phyloP scores from a whole-genome alignment of 306 rosid species.

The Castanea crenata region DNA sequence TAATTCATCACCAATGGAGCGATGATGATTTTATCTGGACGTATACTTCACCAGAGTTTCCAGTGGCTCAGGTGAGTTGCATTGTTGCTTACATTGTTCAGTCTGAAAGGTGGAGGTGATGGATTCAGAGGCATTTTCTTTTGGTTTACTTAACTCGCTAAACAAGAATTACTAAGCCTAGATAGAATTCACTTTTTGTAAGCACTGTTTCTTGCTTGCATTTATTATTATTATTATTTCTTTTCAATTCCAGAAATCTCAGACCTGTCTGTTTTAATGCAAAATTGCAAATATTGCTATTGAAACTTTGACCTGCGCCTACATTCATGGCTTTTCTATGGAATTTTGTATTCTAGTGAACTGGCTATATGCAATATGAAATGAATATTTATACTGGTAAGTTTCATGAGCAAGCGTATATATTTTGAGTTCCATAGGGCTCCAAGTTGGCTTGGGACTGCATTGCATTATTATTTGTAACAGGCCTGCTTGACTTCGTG shows the following conservation, averaged over 20 bases:
- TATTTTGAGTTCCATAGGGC: not conserved
- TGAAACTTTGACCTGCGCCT: not conserved
- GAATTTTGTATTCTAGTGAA: not conserved
- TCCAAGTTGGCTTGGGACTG: not conserved
- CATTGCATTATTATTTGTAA: not conserved
- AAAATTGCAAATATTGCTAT: not conserved
- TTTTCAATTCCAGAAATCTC: not conserved
- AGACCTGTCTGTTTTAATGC: not conserved
- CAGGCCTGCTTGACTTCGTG: constrained; percentile 8
- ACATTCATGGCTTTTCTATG: not conserved
- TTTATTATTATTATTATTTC: not conserved
- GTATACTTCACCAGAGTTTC: constrained; percentile 65
- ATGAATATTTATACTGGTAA: not conserved
- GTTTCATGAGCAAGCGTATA: not conserved
- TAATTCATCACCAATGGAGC: not conserved
- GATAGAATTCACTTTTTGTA: not conserved
- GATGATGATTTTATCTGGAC: constrained; percentile 43
- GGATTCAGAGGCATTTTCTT: not conserved
- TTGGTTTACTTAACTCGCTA: not conserved
- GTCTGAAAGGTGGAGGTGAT: not conserved
- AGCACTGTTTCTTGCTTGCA: not conserved
- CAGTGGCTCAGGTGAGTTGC: constrained; percentile 54
- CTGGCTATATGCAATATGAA: not conserved
- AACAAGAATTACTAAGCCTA: not conserved
- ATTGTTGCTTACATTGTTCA: not conserved